phyloP scores from a whole-genome alignment of 2,329 filamentous ascomycete species.

The Diaporthe vaccinii region DNA sequence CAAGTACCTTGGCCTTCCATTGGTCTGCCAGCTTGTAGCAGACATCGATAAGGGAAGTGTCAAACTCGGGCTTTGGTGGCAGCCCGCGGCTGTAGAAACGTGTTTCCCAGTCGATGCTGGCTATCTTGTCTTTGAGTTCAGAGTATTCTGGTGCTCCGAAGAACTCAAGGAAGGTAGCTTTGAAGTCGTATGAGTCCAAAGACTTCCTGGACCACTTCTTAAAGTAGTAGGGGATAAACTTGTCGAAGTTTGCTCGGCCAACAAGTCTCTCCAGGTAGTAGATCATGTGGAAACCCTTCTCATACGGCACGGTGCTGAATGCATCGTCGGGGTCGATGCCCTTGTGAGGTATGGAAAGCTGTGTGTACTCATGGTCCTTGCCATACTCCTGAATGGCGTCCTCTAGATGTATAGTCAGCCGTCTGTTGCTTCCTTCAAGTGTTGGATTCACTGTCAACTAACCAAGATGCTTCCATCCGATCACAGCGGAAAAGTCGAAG shows the following conservation, averaged over 20 bases:
- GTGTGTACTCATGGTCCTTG: constrained; percentile 90
- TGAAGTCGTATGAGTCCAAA: constrained; percentile 95
- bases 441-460: constrained; percentile 42
- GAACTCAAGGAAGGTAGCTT: constrained; percentile 86
- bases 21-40: constrained; percentile 87
- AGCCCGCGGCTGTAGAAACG: constrained; percentile 92
- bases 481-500: constrained; percentile 94
- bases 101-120: constrained; percentile 87
- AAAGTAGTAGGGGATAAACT: constrained; percentile 97
- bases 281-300: constrained; percentile 96
- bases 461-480: constrained; percentile 91
- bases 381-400: constrained; percentile 86
- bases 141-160: constrained; percentile 77
- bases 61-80: constrained; percentile 91
- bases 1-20: constrained; percentile 76
- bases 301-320: constrained; percentile 92
- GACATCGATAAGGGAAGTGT: constrained; percentile 86
- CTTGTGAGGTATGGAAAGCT: constrained; percentile 87
- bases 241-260: constrained; percentile 89
- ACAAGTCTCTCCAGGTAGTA: constrained; percentile 91
- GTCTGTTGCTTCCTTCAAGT: constrained; percentile 38
- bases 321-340: constrained; percentile 96
- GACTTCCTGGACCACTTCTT: constrained; percentile 86
- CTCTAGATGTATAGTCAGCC: constrained; percentile 56
- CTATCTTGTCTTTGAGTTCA: constrained; percentile 73